A percentile compares a stretch with the other conserved stretches of the same genome.
Conservation (phyloP, 331 rosid genomes). For the Prunus yedoensis region DNA sequence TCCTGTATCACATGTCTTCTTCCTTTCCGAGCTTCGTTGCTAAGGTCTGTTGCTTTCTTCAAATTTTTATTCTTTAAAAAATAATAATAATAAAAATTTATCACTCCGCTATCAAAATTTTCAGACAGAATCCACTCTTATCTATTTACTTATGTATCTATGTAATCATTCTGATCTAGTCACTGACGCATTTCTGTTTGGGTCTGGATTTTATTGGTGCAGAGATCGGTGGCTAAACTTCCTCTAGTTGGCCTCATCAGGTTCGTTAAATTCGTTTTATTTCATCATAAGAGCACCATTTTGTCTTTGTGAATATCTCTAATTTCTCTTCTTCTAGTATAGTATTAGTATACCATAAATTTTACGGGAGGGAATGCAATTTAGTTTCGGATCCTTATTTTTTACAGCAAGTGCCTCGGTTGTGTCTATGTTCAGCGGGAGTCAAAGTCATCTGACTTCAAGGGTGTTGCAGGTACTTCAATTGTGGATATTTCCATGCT, state of each 20-base stretch:
- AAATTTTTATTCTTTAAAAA: neutral
- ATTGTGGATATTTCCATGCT: neutral
- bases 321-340: neutral
- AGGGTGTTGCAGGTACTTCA: slow-evolving; percentile 88
- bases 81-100: no score
- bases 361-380: slow-evolving; percentile 16
- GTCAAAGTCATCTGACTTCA: slow-evolving; percentile 82
- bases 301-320: neutral
- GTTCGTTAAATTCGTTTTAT: slow-evolving; percentile 39
- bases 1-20: slow-evolving; percentile 83
- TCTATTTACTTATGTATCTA: neutral
- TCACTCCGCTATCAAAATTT: neutral
- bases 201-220: slow-evolving; percentile 42
- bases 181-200: slow-evolving; percentile 36
- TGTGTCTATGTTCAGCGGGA: slow-evolving; percentile 97
- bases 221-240: slow-evolving; percentile 93
- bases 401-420: slow-evolving; percentile 94
- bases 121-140: neutral
- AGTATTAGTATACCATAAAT: neutral
- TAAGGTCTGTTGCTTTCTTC: slow-evolving; percentile 57
- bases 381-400: slow-evolving; percentile 24
- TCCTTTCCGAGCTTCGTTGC: slow-evolving; percentile 98
- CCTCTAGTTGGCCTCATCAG: slow-evolving; percentile 93
- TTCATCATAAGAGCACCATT: neutral
- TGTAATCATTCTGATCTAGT: slow-evolving; percentile 13